These are phyloP conservation scores for Knoxdaviesia proteae DNA, from an alignment of 2,329 filamentous ascomycete species.

Conservation along the genomic window DNA sequence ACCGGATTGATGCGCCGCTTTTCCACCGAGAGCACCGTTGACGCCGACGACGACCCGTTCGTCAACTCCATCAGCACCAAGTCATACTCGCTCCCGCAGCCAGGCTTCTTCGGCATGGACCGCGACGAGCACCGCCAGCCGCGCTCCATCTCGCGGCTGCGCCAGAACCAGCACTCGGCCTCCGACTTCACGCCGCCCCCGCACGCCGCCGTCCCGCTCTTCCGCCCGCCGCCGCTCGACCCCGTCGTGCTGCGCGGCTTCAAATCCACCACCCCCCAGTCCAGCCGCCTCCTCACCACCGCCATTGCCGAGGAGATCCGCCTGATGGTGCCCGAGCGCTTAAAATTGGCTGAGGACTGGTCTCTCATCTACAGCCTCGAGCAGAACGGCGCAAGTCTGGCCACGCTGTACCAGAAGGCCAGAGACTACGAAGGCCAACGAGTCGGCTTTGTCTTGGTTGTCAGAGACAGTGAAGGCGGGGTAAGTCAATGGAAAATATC, in stretches of 20 bases:
- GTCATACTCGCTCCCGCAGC: constrained; percentile 4
- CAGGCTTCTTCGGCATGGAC: not conserved
- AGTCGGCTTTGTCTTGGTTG: constrained; percentile 76
- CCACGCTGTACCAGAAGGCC: constrained; percentile 68
- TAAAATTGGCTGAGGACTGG: constrained; percentile 81
- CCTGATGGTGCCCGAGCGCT: constrained; percentile 63
- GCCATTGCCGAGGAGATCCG: constrained; percentile 83
- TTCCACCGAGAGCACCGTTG: constrained; percentile 20
- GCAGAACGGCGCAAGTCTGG: constrained; percentile 72
- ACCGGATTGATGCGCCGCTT: constrained; percentile 50
- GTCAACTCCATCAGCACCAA: constrained; percentile 11
- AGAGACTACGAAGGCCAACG: constrained; percentile 44
- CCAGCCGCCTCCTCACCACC: constrained; percentile 45
- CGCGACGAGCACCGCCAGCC: constrained; percentile 8
- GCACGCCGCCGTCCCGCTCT: constrained; percentile 48
- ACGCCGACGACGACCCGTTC: constrained; percentile 9
- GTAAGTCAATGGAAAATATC: constrained; percentile 24
- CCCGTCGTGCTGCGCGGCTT: constrained; percentile 54
- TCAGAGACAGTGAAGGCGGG: constrained; percentile 55
- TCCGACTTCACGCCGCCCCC: constrained; percentile 15
- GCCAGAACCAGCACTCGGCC: constrained; percentile 2
- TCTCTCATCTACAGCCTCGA: constrained; percentile 72
- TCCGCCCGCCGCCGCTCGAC: constrained; percentile 74
- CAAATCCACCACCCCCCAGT: constrained; percentile 32
- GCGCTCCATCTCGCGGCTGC: constrained; percentile 6